A percentile compares a stretch with the other conserved stretches of the same genome.
Conservation (phyloP, 2,329 filamentous ascomycete species). For the Cryphonectria carpinicola region DNA sequence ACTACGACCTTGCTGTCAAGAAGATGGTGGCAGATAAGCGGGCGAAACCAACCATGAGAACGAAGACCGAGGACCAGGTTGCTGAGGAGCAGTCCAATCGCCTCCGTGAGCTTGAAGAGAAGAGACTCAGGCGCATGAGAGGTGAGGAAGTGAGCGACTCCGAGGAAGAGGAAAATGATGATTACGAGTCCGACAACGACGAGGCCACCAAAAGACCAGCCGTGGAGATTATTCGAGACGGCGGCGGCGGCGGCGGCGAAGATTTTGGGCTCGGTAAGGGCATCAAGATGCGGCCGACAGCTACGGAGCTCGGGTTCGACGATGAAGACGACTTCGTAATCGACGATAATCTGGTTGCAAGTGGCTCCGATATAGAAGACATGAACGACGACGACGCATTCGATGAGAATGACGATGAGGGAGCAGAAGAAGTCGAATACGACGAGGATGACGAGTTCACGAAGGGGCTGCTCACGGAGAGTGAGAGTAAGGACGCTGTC, state of each 20-base stretch:
- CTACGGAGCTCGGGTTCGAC: constrained; percentile 73
- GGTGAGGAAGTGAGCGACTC: constrained; percentile 75
- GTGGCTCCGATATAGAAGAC: constrained; percentile 69
- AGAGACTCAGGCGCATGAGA: constrained; percentile 82
- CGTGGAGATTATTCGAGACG: constrained; percentile 30
- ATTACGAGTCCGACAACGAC: constrained; percentile 41
- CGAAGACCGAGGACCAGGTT: constrained; percentile 89
- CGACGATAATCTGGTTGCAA: constrained; percentile 86
- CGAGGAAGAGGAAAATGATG: constrained; percentile 50
- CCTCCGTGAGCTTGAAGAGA: constrained; percentile 80
- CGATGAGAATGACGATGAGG: constrained; percentile 51
- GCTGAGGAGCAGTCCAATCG: constrained; percentile 76
- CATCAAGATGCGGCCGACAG: constrained; percentile 60
- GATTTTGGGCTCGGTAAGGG: constrained; percentile 65
- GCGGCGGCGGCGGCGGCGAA: constrained; percentile 56
- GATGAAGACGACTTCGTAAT: constrained; percentile 95
- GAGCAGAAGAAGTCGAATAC: constrained; percentile 40
- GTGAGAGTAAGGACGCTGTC: constrained; percentile 57
- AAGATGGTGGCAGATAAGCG: constrained; percentile 83
- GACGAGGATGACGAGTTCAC: constrained; percentile 72
- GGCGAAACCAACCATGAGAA: constrained; percentile 82
- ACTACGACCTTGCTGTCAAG: constrained; percentile 84
- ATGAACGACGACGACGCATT: constrained; percentile 56
- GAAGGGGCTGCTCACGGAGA: constrained; percentile 65
- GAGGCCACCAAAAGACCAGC: constrained; percentile 40